Percentiles rank a stretch among this genome's conserved stretches.
Conservation (phyloP, 2,329 filamentous ascomycete genomes). For the Diaporthe sp. region DNA sequence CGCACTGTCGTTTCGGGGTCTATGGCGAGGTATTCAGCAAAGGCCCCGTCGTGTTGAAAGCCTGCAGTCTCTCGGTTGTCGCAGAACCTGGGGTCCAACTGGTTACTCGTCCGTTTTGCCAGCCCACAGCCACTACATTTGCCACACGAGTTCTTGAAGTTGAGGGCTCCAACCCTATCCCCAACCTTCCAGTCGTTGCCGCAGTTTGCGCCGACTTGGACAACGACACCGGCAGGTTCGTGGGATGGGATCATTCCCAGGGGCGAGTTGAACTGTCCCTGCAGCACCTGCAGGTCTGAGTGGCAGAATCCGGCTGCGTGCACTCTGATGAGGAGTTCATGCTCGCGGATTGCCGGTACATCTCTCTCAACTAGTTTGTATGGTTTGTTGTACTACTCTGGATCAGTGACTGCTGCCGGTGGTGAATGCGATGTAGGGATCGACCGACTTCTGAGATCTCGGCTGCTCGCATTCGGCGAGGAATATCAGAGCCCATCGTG, state of each 20-base stretch:
- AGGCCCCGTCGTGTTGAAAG: slow-evolving; percentile 52
- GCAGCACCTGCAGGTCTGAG: slow-evolving; percentile 53
- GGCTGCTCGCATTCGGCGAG: slow-evolving; percentile 25
- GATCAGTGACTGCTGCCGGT: neutral
- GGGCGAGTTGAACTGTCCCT: slow-evolving; percentile 50
- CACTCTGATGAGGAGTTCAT: slow-evolving; percentile 51
- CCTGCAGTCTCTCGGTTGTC: slow-evolving; percentile 51
- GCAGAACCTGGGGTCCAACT: slow-evolving; percentile 47
- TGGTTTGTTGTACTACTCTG: slow-evolving; percentile 10
- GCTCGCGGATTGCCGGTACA: slow-evolving; percentile 46
- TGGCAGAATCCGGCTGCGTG: slow-evolving; percentile 55
- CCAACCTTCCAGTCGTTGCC: slow-evolving; percentile 48
- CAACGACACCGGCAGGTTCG: slow-evolving; percentile 53
- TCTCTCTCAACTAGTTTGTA: slow-evolving; percentile 29
- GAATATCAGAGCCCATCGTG: neutral
- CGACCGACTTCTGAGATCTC: slow-evolving; percentile 14
- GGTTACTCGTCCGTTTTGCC: neutral
- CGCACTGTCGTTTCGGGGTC: slow-evolving; percentile 45
- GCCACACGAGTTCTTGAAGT: slow-evolving; percentile 14
- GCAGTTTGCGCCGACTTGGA: slow-evolving; percentile 46
- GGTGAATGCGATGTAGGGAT: no score
- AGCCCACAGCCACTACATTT: slow-evolving; percentile 10
- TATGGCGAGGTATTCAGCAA: slow-evolving; percentile 52
- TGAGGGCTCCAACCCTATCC: slow-evolving; percentile 49
- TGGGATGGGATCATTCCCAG: slow-evolving; percentile 45